These are phyloP conservation scores for Penicillium freii DNA, from an alignment of 2,329 filamentous ascomycete genomes.

Conservation along the genomic window DNA sequence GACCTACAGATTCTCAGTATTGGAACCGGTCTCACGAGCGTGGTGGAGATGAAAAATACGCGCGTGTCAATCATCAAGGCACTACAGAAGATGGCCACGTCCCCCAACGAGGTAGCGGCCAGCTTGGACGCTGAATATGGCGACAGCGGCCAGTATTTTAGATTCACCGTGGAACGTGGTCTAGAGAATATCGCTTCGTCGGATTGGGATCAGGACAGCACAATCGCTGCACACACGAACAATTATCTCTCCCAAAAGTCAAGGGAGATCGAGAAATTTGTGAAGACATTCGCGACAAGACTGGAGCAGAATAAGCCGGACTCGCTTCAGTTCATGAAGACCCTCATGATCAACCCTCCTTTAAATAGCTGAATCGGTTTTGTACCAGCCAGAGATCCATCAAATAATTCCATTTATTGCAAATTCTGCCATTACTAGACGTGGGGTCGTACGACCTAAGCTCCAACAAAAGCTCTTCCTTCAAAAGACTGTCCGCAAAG, in stretches of 20 bases:
- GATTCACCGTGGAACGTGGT: constrained; percentile 1
- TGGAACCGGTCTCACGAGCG: not conserved
- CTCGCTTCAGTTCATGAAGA: not conserved
- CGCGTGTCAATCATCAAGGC: not conserved
- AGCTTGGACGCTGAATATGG: not conserved
- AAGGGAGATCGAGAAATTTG: not conserved
- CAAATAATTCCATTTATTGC: not conserved
- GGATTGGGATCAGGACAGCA: not conserved
- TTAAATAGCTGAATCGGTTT: not conserved
- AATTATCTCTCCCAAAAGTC: not conserved
- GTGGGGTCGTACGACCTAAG: not conserved
- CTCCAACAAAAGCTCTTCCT: not conserved
- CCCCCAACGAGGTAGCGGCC: not conserved
- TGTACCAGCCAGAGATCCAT: not conserved
- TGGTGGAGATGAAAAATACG: not conserved
- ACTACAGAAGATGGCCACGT: not conserved
- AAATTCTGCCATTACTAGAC: not conserved
- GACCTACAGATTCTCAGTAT: not conserved
- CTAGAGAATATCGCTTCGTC: not conserved
- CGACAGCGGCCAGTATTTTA: not conserved
- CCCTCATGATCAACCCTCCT: not conserved
- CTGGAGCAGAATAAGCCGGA: not conserved
- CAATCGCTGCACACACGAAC: not conserved
- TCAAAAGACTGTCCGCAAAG: not conserved
- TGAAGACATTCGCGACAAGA: not conserved